Evolutionary conservation across 208 protist species (phyloP).

Genomic region (Acanthamoeba healyi): DNA sequence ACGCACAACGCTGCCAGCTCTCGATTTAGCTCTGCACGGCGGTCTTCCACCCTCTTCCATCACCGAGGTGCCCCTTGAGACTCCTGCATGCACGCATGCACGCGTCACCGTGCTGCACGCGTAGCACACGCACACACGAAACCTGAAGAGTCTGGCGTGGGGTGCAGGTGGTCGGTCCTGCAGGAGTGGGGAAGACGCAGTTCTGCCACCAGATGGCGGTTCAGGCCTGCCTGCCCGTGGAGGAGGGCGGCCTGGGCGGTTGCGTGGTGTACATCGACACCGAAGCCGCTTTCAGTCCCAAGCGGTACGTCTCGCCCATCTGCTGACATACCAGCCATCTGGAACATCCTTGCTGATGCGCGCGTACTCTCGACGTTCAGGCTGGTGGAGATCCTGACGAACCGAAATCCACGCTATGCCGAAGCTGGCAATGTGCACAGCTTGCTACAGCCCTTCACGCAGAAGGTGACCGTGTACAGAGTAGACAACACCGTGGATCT

Average conservation of each 20-base stretch:
- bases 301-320: not conserved
- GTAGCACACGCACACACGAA: not conserved
- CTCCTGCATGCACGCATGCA: too few species aligned
- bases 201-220: conserved; percentile 73
- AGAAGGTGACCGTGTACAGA: conserved; percentile 41
- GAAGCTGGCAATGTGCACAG: conserved; percentile 47
- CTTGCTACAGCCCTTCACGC: conserved; percentile 36
- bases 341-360: not conserved
- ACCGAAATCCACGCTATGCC: conserved; percentile 41
- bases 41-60: conserved; percentile 43
- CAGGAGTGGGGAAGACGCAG: conserved; percentile 71
- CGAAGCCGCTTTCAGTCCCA: conserved; percentile 56
- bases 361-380: not conserved
- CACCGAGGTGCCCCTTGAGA: conserved; percentile 48
- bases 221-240: conserved; percentile 33
- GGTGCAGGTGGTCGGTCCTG: conserved; percentile 58
- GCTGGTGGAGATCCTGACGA: conserved; percentile 68
- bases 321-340: not conserved
- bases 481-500: conserved; percentile 26
- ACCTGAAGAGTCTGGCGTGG: not conserved
- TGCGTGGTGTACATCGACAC: conserved; percentile 65
- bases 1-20: not conserved
- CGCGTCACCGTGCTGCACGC: not conserved
- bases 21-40: conserved; percentile 49
- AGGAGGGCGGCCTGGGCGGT: conserved; percentile 64